phyloP scores from a whole-genome alignment of 495 filamentous ascomycete species.

The Xylaria flabelliformis region DNA sequence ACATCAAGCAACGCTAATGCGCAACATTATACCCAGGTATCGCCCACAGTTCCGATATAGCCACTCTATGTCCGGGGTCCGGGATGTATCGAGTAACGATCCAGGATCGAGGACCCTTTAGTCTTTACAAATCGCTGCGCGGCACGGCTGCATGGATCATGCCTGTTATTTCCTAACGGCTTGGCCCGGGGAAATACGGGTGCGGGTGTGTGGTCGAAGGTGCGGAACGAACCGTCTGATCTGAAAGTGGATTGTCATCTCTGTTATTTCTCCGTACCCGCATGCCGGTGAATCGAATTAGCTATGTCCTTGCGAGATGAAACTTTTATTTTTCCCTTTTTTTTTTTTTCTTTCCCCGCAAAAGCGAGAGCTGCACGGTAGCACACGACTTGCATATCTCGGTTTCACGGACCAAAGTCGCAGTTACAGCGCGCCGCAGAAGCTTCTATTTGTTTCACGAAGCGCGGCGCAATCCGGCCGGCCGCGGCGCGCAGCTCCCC shows the following conservation, averaged over 20 bases:
- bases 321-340: not conserved
- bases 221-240: slow-evolving; percentile 22
- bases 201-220: not conserved
- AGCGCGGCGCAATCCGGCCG: slow-evolving; percentile 26
- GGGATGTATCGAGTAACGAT: not conserved
- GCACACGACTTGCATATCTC: slow-evolving; percentile 12
- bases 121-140: not conserved
- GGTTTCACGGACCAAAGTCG: slow-evolving; percentile 6
- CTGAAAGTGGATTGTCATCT: not conserved
- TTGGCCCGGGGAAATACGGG: slow-evolving; percentile 28
- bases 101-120: not conserved
- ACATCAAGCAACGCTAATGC: slow-evolving; percentile 22
- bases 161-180: slow-evolving; percentile 12
- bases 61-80: slow-evolving; percentile 1
- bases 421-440: not conserved
- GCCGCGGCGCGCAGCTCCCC: slow-evolving; percentile 12
- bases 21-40: not conserved
- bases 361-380: not conserved
- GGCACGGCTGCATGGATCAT: slow-evolving; percentile 10
- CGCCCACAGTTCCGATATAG: not conserved
- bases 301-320: slow-evolving; percentile 17
- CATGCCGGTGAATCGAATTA: slow-evolving; percentile 15
- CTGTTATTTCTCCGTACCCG: not conserved
- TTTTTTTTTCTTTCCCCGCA: slow-evolving; percentile 19
- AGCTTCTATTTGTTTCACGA: slow-evolving; percentile 18